Base-by-base conservation (phyloP, 441 rosid genomes). In the Jatropha multifida region DNA sequence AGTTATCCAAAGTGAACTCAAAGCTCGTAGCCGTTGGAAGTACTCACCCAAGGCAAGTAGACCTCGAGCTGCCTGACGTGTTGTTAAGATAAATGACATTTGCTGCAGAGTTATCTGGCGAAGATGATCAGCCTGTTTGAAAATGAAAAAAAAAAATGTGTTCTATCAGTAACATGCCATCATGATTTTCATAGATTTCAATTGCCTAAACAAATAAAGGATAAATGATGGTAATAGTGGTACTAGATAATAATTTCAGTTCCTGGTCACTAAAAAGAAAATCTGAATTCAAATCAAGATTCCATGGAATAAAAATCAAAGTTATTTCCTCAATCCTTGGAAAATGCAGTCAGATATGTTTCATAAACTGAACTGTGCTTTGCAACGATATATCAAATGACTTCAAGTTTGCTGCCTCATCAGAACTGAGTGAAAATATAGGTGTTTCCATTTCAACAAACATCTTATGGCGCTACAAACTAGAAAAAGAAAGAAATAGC, bases 21-120 rank as follows among this genome's bases (percentile, higher is more conserved):
- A 77, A 75, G 88, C 95, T 66, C 92, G 86, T 44, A 94, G 88
- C 72, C 97, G 90, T 75, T 88, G 91, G 75, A 89, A 89, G 86
- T 94, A 96, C 85, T 96, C 98, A 13, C 96, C 98, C 83, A 94
- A 81, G n/a, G 92, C 94, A 69, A 96, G 90, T 75, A 96, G 86
- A 23, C 97, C 93, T 64, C 93, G 83, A 74, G 98, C 99, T 3
- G 96, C 90, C 75, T 94, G 98, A 44, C 91, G 86, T 11, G 79
- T 89, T 65, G 97, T 94, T 72, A 96, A 84, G 85, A 89, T 85
- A 49, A 85, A 74, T 68, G 82, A 81, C 98, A 96, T 92, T 81
- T 90, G 99, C 80, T 83, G 92, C 78, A 96, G 80, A 1, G 98
- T 89, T 85, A 87, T 95, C 61, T 92, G 90, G 54, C 98, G 90